A percentile compares a stretch with the other conserved stretches of the same genome.
phyloP scores from a whole-genome alignment of 2,329 filamentous ascomycete species.

The Epichloe bromicola region DNA sequence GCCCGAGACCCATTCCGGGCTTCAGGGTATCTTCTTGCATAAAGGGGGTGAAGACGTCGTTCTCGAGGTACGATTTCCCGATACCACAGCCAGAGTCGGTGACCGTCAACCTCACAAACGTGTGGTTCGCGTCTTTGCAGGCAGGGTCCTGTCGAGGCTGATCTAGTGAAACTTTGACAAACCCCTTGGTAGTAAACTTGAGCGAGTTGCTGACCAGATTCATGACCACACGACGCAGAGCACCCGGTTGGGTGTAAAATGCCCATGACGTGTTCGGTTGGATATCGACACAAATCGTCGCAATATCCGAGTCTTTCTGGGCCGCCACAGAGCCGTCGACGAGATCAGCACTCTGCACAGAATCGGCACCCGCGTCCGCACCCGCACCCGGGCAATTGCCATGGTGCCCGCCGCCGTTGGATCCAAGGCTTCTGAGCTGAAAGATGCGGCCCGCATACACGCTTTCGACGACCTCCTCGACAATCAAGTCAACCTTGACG shows the following conservation, averaged over 20 bases:
- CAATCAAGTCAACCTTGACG: slow-evolving; percentile 25
- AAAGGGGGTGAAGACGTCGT: slow-evolving; percentile 52
- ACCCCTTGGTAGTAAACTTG: slow-evolving; percentile 39
- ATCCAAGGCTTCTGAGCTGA: slow-evolving; percentile 7
- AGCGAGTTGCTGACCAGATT: slow-evolving; percentile 50
- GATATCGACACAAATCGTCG: slow-evolving; percentile 22
- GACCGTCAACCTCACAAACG: slow-evolving; percentile 29
- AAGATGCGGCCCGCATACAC: slow-evolving; percentile 33
- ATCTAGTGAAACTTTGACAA: slow-evolving; percentile 17
- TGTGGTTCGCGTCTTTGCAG: slow-evolving; percentile 10
- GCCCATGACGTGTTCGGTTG: slow-evolving; percentile 33
- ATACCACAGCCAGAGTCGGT: slow-evolving; percentile 56
- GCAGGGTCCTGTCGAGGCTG: not conserved
- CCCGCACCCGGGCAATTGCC: not conserved
- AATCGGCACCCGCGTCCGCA: not conserved
- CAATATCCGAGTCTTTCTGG: slow-evolving; percentile 11
- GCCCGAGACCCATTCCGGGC: slow-evolving; percentile 49
- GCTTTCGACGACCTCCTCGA: slow-evolving; percentile 34
- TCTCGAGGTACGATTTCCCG: slow-evolving; percentile 44
- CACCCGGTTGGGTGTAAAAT: slow-evolving; percentile 42
- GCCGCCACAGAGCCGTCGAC: not conserved
- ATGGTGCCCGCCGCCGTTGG: not conserved
- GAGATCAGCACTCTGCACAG: not conserved
- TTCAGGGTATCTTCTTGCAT: slow-evolving; percentile 48
- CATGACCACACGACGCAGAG: slow-evolving; percentile 42